Percentiles rank a stretch among this genome's conserved stretches.
Evolutionary conservation across 192 early-diverging fungal genomes (phyloP).

Genomic region (Coemansia sp.): DNA sequence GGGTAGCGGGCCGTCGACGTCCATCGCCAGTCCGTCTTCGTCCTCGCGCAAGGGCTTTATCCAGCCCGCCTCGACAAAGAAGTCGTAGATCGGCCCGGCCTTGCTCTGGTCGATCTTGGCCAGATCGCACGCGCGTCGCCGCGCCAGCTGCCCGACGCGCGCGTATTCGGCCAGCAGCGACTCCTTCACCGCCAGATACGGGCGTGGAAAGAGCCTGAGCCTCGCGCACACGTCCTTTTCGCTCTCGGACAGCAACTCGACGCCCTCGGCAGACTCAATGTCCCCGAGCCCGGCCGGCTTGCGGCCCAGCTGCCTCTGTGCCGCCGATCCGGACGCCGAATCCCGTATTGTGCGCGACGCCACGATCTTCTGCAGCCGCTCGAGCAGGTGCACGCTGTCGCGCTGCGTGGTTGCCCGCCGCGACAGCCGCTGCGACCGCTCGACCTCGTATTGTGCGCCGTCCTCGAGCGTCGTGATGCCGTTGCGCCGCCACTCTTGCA

Average conservation of each 20-base stretch:
- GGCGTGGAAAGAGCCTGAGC: conserved; percentile 78
- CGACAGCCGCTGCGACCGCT: conserved; percentile 54
- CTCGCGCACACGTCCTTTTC: conserved; percentile 80
- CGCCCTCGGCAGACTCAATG: conserved; percentile 75
- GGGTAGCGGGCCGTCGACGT: background rate
- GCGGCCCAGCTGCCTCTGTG: conserved; percentile 9
- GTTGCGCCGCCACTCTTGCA: conserved; percentile 87
- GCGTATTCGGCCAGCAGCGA: conserved; percentile 82
- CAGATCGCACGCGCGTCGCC: conserved; percentile 74
- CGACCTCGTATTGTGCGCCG: conserved; percentile 70
- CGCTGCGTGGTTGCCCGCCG: conserved; percentile 43
- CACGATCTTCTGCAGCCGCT: conserved; percentile 27
- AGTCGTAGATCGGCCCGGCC: conserved; percentile 82
- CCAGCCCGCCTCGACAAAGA: conserved; percentile 93
- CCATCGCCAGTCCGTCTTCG: background rate
- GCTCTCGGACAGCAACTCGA: conserved; percentile 73
- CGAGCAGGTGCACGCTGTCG: conserved; percentile 46
- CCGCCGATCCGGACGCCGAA: background rate
- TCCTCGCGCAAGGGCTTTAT: conserved; percentile 53
- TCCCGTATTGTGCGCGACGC: conserved; percentile 15
- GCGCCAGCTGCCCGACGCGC: conserved; percentile 62
- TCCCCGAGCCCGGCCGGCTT: conserved; percentile 58
- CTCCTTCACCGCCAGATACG: conserved; percentile 93
- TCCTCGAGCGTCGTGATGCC: conserved; percentile 76
- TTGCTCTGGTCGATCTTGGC: conserved; percentile 94